Conservation (phyloP, 1,139 yeast genomes). For the Candida glucosophila region DNA sequence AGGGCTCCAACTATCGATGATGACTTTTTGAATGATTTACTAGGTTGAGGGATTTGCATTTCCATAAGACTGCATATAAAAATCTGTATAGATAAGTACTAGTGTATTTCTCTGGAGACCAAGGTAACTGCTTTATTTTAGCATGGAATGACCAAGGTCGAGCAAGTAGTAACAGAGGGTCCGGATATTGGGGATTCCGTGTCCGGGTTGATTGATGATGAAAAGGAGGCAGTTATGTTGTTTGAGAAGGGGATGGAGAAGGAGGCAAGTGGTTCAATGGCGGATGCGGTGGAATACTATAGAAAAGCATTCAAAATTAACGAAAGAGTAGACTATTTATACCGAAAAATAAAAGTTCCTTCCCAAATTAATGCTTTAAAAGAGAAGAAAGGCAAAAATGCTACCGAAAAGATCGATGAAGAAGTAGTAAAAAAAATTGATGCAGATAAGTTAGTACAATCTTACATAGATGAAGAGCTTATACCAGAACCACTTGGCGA, state of each 20-base stretch:
- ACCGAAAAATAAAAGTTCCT: slow-evolving; percentile 44
- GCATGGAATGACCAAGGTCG: too few relatives aligned
- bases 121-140: too few relatives aligned
- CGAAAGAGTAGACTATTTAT: slow-evolving; percentile 60
- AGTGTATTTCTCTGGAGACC: too few relatives aligned
- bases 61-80: too few relatives aligned
- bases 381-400: slow-evolving; percentile 24
- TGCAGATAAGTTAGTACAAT: slow-evolving; percentile 22
- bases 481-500: slow-evolving; percentile 5
- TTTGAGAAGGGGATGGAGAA: slow-evolving; percentile 68
- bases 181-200: too few relatives aligned
- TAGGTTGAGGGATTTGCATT: slow-evolving; percentile 7
- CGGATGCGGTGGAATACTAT: slow-evolving; percentile 72
- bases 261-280: slow-evolving; percentile 66
- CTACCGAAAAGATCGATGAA: slow-evolving; percentile 21
- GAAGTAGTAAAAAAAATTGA: slow-evolving; percentile 27
- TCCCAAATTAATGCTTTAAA: slow-evolving; percentile 14
- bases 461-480: slow-evolving; percentile 23
- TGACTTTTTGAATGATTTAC: slow-evolving; percentile 14
- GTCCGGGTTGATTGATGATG: slow-evolving; percentile 8
- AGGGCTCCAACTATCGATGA: slow-evolving; percentile 6
- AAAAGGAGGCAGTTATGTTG: slow-evolving; percentile 43
- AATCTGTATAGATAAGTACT: too few relatives aligned
- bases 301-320: slow-evolving; percentile 63
- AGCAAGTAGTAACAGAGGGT: too few relatives aligned